Base-by-base conservation (phyloP, 2,329 filamentous ascomycete species). In the Claviceps digitariae region DNA sequence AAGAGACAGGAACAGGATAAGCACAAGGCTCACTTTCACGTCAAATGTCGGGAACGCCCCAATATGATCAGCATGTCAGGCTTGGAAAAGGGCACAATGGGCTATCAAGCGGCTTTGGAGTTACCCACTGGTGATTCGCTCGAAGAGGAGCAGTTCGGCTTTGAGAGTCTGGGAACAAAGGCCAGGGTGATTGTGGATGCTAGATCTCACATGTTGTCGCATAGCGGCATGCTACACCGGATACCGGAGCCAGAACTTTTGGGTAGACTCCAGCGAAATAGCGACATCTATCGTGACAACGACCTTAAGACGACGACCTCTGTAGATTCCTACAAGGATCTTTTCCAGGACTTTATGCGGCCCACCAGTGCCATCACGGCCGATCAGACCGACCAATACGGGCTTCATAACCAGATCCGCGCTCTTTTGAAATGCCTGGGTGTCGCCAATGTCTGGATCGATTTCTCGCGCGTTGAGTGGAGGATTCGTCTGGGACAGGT, bases 391-490 rank as follows among this genome's bases (percentile, higher is more conserved):
- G 77, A 84, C 60, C 79, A 77, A 4, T 77, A 79, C 60, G 79
- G 83, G 52, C 69, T 89, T 21, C 75, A 82, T 45, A 81, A 86
- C 38, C 85, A 89, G 62, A 87, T 88, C 53, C 74, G 83, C 58
- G 78, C 81, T 4, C 68, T 89, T 20, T 74, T 88, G 47, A 81
- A 81, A 62, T 77, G 84, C 10, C 73, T 89, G 46, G 78, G 77
- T 0, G 70, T 79, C 8, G 75, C 81, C 52, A 83, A 84, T 53
- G 77, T 86, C 47, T 89, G 85, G 85, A 76, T 85, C 51, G 84
- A 89, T 65, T 85, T 89, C 58, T 84, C 83, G 21, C 75, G 82
- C 34, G 81, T 88, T 7, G 84, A 88, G 63, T 88, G 84, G 84
- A 77, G 85, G 40, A 84, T 89, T 54, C 75, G 83, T 13, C 71